Conservation (phyloP, 768 basidiomycete species). For the Boletus vinaceobasis region DNA sequence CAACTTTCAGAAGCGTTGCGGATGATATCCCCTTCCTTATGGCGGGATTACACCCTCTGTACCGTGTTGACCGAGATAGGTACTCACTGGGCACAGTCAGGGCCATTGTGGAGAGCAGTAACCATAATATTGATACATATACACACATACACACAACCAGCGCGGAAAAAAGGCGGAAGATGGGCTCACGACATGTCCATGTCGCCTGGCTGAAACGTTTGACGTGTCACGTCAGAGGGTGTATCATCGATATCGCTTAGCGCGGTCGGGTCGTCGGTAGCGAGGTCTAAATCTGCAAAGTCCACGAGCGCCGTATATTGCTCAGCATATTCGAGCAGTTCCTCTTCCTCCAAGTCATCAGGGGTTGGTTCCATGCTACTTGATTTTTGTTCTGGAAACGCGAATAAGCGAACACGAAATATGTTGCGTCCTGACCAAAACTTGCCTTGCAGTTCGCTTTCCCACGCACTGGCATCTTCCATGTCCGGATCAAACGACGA, state of each 20-base stretch:
- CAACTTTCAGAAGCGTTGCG: background rate
- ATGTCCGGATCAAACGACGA: conserved; percentile 74
- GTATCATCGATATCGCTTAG: conserved; percentile 24
- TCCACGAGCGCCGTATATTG: conserved; percentile 45
- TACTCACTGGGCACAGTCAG: background rate
- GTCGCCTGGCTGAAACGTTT: conserved; percentile 7
- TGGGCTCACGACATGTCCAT: conserved; percentile 29
- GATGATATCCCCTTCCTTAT: background rate
- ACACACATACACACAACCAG: background rate
- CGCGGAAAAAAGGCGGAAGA: background rate
- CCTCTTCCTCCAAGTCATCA: conserved; percentile 52
- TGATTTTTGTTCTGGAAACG: background rate
- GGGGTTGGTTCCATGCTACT: conserved; percentile 31
- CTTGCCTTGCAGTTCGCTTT: conserved; percentile 49
- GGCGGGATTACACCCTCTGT: background rate
- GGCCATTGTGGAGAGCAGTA: background rate
- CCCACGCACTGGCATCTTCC: conserved; percentile 63
- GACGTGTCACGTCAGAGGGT: background rate
- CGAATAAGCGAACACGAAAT: conserved; percentile 1
- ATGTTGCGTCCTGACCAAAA: background rate
- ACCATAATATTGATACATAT: conserved; percentile 4
- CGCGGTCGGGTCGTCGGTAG: conserved; percentile 11
- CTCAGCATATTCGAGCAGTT: conserved; percentile 57
- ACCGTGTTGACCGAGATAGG: background rate
- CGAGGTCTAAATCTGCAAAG: conserved; percentile 43